Conservation (phyloP, 1,284 basidiomycete species). For the Tilletia indica region DNA sequence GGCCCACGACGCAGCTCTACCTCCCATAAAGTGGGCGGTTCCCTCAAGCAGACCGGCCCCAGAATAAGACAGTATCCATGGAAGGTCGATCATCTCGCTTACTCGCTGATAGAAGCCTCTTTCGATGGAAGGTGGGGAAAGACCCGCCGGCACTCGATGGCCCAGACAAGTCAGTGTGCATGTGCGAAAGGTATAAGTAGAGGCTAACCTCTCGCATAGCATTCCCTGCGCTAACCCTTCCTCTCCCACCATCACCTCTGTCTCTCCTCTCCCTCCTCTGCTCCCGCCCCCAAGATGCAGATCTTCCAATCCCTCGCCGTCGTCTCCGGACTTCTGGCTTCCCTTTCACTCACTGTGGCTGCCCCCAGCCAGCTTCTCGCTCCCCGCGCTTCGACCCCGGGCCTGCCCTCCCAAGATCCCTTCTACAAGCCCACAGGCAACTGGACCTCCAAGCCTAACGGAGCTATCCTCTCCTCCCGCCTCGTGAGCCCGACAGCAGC, state of each 20-base stretch:
- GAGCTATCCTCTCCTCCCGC: conserved; percentile 37
- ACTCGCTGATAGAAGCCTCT: too few species aligned
- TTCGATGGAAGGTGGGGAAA: too few species aligned
- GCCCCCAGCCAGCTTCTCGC: not conserved
- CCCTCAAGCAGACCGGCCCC: too few species aligned
- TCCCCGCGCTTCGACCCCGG: conserved; percentile 21
- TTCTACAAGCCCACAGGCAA: conserved; percentile 37
- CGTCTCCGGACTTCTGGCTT: conserved; percentile 2
- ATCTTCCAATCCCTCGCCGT: not conserved
- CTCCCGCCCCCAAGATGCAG: not conserved
- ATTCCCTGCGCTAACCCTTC: too few species aligned
- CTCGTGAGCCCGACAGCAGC: conserved; percentile 19
- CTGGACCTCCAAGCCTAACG: conserved; percentile 26
- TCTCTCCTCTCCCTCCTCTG: not conserved
- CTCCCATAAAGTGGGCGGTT: too few species aligned
- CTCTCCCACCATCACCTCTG: not conserved
- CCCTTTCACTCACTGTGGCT: not conserved
- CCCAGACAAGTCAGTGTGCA: too few species aligned
- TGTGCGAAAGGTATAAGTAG: too few species aligned
- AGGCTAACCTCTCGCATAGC: not conserved
- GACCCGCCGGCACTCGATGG: too few species aligned
- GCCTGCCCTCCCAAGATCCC: conserved; percentile 24
- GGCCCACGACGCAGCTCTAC: too few species aligned
- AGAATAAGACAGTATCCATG: too few species aligned
- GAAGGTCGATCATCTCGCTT: too few species aligned